Base-by-base conservation (phyloP, 1,139 yeast species). In the Taphrina communis region DNA sequence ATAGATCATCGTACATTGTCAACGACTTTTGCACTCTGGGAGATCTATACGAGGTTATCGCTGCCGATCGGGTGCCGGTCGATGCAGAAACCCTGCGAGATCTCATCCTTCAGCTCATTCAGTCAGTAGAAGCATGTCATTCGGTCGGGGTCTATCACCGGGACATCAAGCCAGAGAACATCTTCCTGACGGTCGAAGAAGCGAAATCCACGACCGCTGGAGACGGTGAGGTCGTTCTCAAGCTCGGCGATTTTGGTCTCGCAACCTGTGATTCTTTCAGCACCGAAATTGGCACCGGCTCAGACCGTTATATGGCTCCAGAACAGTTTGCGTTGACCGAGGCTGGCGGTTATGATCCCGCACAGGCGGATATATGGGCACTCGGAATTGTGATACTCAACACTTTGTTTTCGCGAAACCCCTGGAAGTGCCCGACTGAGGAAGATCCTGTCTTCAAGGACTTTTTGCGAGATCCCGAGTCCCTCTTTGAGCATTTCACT, bases 221-320 rank as follows among this genome's bases (percentile, higher is more conserved):
- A 76, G 95, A 90, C 75, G 97, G 97, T 0, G 96, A 93, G 14
- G 78, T 86, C 35, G 75, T 96, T 97, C 89, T 94, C 12, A 94
- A 94, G 75, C 90, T 94, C 52, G 90, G 97, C 1, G 99, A 94
- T 79, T 94, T 94, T 79, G 97, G 97, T 0, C 94, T 94, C 79
- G 99, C 96, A 1, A 88, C 97, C 1, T 86, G 89, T 19, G 81
- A 83, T 41, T 80, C 80, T 66, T 79, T 80, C 58, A 87, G 92
- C 74, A 79, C 84, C 55, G 97, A 93, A 75, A 90, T 92, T 77
- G 97, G 93, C 73, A 90, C 93, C 70, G 99, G 99, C 35, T 87
- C 94, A 63, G 97, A 93, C 78, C 83, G 97, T 71, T 94, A 94
- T 78, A 94, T 94, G 99, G 97, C 98, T 0, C 99, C 99, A 0